Base-by-base conservation (phyloP, 306 rosid genomes). In the Astragalus membranaceus region DNA sequence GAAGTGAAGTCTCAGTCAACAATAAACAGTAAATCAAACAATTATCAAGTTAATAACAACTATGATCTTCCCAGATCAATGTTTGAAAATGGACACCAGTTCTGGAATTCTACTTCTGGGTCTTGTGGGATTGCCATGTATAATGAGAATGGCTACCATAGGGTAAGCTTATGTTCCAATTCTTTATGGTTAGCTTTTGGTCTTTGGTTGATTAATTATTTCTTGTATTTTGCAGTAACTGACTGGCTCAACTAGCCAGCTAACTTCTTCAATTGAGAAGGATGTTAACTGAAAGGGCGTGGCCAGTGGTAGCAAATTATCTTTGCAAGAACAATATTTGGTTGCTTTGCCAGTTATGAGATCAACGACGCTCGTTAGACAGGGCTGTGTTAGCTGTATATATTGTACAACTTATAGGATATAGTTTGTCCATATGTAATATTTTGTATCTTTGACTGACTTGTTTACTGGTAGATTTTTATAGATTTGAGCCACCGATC, bases 91-190 rank as follows among this genome's bases (percentile, higher is more conserved):
- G 81, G 77, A 57, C 86, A 85, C 39, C 90, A 85, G 39, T 64
- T 77, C 32, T 89, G 90, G 92, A 79, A 80, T 70, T 37, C 89
- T 71, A 67, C 88, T 39, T 35, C 87, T 7, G 81, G 80, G 33
- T 74, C 91, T 60, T 78, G 84, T 50, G 79, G 88, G 60, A 76
- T 84, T 77, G 84, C 96, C 72, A 78, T 82, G 80, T 87, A 78
- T 65, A 79, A 85, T 37, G 83, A 83, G 58, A 85, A 76, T 26
- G 59, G 80, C 68, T 85, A 71, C 73, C 87, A 80, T 73, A 74
- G 83, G 82, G 91, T 89, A 61, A 76, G 84, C 33, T 26, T 26
- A 26, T 61, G 36, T 53, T 57, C 50, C 9, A 16, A 10, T 32
- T 50, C 20, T 62, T 13, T 29, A 7, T 56, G n/a, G 58, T 13